A percentile compares a stretch with the other conserved stretches of the same genome.
These are phyloP conservation scores for Xerocomus amazonicus DNA, from an alignment of 1,284 basidiomycete genomes.

Conservation along the genomic window DNA sequence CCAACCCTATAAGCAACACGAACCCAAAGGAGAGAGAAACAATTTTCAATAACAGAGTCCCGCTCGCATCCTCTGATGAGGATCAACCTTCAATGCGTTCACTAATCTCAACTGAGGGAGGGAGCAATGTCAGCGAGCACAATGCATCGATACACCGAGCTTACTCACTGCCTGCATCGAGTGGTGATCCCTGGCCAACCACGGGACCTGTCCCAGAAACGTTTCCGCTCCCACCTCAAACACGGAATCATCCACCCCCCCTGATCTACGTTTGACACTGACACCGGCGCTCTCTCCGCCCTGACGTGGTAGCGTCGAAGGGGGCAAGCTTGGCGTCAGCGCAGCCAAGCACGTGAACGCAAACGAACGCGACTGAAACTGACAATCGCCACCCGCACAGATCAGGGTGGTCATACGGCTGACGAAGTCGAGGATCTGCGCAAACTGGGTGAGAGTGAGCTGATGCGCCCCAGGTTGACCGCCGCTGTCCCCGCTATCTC, in stretches of 20 bases:
- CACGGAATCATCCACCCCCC: neutral
- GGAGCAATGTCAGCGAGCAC: neutral
- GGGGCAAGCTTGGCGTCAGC: conserved; percentile 8
- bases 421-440: conserved; percentile 11
- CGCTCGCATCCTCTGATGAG: neutral
- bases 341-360: conserved; percentile 17
- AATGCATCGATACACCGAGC: neutral
- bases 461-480: neutral
- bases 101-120: conserved; percentile 6
- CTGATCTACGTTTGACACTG: neutral
- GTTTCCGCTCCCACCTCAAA: neutral
- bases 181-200: neutral
- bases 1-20: no score
- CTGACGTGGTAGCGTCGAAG: neutral
- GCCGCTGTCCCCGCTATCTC: neutral
- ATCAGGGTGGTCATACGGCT: conserved; percentile 3
- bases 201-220: neutral
- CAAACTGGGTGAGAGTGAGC: conserved; percentile 9
- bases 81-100: neutral
- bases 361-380: conserved; percentile 15
- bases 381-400: conserved; percentile 9
- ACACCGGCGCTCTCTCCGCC: neutral
- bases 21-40: no score
- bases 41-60: no score
- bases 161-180: neutral